Percentiles rank a stretch among this genome's conserved stretches.
These are phyloP conservation scores for Trypanosomatidae sp. DNA, from an alignment of 208 protist genomes.

Conservation along the genomic window DNA sequence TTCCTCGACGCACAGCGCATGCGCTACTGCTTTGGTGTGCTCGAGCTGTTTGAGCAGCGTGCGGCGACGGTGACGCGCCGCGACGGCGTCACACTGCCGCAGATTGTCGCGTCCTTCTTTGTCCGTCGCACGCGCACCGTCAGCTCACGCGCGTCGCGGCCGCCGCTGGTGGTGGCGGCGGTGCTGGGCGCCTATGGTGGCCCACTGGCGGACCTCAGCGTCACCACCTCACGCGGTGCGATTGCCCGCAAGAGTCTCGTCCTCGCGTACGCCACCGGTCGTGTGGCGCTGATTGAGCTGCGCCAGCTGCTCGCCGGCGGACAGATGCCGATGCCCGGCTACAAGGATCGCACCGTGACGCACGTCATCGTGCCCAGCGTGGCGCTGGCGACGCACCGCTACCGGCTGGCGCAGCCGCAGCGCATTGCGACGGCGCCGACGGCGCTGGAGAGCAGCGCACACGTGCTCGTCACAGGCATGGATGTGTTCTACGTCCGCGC, in stretches of 20 bases:
- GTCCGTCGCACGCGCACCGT: slow-evolving; percentile 26
- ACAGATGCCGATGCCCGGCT: slow-evolving; percentile 26
- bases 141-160: slow-evolving; percentile 61
- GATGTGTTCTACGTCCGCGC: slow-evolving; percentile 87
- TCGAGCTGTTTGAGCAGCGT: slow-evolving; percentile 79
- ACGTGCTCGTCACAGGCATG: slow-evolving; percentile 68
- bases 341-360: slow-evolving; percentile 22
- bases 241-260: slow-evolving; percentile 77
- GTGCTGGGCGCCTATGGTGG: slow-evolving; percentile 60
- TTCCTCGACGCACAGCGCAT: slow-evolving; percentile 73
- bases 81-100: slow-evolving; percentile 44
- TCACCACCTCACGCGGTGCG: slow-evolving; percentile 65
- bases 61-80: slow-evolving; percentile 21
- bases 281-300: slow-evolving; percentile 60
- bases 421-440: slow-evolving; percentile 57
- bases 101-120: slow-evolving; percentile 70
- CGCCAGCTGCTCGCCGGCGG: slow-evolving; percentile 43
- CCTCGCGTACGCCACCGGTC: slow-evolving; percentile 60
- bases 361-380: slow-evolving; percentile 60
- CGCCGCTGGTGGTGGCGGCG: slow-evolving; percentile 45
- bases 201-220: slow-evolving; percentile 34
- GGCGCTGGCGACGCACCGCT: slow-evolving; percentile 44
- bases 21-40: slow-evolving; percentile 77
- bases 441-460: slow-evolving; percentile 73
- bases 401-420: slow-evolving; percentile 37